Percentiles rank a stretch among this genome's conserved stretches.
Conservation (phyloP, 2,329 filamentous ascomycete genomes). For the Corinectria fuckeliana region DNA sequence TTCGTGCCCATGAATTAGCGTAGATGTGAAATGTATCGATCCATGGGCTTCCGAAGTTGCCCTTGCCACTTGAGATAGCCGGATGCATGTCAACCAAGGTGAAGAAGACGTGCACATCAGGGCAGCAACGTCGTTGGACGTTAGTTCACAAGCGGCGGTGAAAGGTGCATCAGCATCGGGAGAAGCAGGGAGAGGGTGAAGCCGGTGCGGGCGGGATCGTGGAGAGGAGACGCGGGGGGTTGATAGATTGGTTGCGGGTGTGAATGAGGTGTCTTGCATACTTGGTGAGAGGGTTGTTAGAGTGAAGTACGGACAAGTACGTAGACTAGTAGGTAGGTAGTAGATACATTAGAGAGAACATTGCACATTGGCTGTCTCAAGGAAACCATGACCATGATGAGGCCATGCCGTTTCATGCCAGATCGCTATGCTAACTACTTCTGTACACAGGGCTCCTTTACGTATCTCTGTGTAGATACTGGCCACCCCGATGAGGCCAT, state of each 20-base stretch:
- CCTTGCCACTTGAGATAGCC: background rate
- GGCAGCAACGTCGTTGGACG: background rate
- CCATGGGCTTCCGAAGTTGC: background rate
- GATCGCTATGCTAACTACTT: background rate
- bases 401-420: background rate
- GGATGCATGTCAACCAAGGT: background rate
- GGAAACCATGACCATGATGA: slow-evolving; percentile 4
- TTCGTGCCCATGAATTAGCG: background rate
- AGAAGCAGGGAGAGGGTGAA: slow-evolving; percentile 33
- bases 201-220: background rate
- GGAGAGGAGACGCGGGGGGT: slow-evolving; percentile 1
- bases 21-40: background rate
- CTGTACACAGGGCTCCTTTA: too few relatives aligned
- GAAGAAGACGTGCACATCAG: background rate
- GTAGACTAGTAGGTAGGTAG: background rate
- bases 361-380: slow-evolving; percentile 7
- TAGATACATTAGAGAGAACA: too few relatives aligned
- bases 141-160: slow-evolving; percentile 23
- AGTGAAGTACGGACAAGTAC: background rate
- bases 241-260: background rate
- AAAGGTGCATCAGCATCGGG: slow-evolving; percentile 29
- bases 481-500: background rate
- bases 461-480: background rate
- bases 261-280: slow-evolving; percentile 10
- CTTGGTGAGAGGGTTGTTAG: background rate